Conservation (phyloP, 1,284 basidiomycete species). For the Pseudozyma thailandica region DNA sequence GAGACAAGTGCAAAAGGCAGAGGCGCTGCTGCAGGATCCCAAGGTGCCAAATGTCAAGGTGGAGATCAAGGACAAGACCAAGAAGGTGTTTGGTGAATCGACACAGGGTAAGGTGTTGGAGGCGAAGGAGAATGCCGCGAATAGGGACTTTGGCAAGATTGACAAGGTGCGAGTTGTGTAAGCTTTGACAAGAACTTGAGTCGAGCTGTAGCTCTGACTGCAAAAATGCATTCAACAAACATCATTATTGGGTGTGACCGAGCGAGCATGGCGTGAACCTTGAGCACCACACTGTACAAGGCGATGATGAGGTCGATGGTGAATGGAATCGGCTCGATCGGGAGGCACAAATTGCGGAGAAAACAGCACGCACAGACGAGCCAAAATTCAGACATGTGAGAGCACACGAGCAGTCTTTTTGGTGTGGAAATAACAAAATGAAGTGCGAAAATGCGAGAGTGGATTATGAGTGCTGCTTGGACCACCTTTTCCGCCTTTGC, state of each 20-base stretch:
- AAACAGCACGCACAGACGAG: not conserved
- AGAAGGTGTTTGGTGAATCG: conserved; percentile 38
- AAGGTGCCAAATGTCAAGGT: conserved; percentile 32
- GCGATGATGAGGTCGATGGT: not conserved
- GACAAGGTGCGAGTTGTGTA: conserved; percentile 42
- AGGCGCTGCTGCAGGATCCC: conserved; percentile 27
- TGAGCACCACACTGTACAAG: not conserved
- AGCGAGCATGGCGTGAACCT: not conserved
- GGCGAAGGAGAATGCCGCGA: conserved; percentile 35
- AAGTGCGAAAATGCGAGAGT: no score
- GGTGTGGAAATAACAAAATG: no score
- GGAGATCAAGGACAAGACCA: conserved; percentile 29
- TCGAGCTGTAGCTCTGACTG: not conserved
- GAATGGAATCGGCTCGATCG: conserved; percentile 5
- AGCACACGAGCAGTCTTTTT: conserved; percentile 1
- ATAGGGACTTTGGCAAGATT: conserved; percentile 38
- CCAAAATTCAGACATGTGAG: not conserved
- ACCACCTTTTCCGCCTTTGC: not conserved
- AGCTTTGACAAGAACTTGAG: not conserved
- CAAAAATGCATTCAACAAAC: not conserved
- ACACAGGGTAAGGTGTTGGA: conserved; percentile 21
- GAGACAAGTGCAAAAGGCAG: conserved; percentile 23
- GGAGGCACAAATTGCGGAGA: conserved; percentile 4
- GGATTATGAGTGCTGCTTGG: conserved; percentile 9
- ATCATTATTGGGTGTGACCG: not conserved